Base-by-base conservation (phyloP, 176 grass and related monocot species). In the Oropetium thomaeum region DNA sequence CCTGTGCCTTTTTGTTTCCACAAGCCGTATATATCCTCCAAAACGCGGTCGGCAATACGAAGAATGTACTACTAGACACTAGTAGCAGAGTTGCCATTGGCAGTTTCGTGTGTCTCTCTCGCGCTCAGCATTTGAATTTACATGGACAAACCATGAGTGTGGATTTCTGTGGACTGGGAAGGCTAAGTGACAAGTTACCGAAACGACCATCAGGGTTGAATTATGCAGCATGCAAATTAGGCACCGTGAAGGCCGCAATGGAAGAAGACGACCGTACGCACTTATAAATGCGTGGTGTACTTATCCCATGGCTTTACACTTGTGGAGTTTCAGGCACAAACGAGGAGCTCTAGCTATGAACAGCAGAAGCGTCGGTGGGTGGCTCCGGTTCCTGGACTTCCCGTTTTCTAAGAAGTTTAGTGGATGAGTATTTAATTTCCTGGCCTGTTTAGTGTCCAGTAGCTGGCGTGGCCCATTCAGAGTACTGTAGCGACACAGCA, bases 191-290 rank as follows among this genome's bases (percentile, higher is more conserved):
- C 31, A 30, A 39, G 22, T 30, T 49, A 39, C 78, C 78, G 49
- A 81, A 51, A n/a, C 31, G 12, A 71, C 8, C 58, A 0, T 4
- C 22, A 47, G 15, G 15, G 8, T 44, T 11, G 12, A 71, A 14
- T 11, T 28, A 10, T 1, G 1, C 25, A 51, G 15, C 7, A 34
- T 34, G 52, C 5, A 59, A 80, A 22, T 70, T 12, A 3, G 31
- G 78, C 57, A 22, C 15, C 57, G 20, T 63, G 53, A 71, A 71
- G 67, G 57, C 78, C 67, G 55, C 38, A 71, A 71, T 62, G 67
- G 41, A 71, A 51, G 67, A 80, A 71, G 29, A 70, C 23, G 53
- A 34, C 0, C 39, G 45, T 22, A 34, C n/a, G 66, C 39, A 44
- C 35, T 17, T 27, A 5, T 37, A n/a, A 13, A 48, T 34, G 48